phyloP scores from a whole-genome alignment of 1,139 yeast genomes.

The Protomyces arabidopsidicola region DNA sequence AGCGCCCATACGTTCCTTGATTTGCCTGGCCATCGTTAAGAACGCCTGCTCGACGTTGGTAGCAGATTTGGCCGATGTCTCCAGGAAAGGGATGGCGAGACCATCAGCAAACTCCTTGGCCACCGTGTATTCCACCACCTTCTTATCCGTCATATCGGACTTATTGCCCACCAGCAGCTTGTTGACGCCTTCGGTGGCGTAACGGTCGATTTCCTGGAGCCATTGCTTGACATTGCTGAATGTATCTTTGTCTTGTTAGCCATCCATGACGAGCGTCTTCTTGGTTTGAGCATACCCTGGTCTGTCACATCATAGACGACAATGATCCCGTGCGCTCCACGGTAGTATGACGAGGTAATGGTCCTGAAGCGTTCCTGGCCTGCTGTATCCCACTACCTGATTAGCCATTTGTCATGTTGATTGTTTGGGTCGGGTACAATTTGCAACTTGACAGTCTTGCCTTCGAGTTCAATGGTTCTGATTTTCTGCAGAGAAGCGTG shows the following conservation, averaged over 20 bases:
- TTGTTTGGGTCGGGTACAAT: slow-evolving; percentile 42
- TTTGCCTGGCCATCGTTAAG: slow-evolving; percentile 97
- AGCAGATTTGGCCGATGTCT: slow-evolving; percentile 91
- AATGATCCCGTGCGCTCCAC: slow-evolving; percentile 98
- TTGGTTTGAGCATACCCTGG: slow-evolving; percentile 49
- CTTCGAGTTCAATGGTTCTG: slow-evolving; percentile 93
- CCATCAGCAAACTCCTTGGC: slow-evolving; percentile 98
- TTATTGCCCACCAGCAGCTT: slow-evolving; percentile 94
- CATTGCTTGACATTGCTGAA: slow-evolving; percentile 97
- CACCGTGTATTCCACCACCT: slow-evolving; percentile 90
- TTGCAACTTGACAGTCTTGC: slow-evolving; percentile 93
- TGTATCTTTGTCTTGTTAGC: slow-evolving; percentile 42
- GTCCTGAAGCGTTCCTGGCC: slow-evolving; percentile 98
- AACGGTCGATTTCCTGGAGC: slow-evolving; percentile 97
- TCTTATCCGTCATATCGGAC: slow-evolving; percentile 89
- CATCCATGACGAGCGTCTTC: not conserved
- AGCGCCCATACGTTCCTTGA: slow-evolving; percentile 91
- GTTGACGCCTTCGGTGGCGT: slow-evolving; percentile 96
- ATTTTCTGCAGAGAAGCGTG: slow-evolving; percentile 49
- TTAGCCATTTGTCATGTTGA: too few relatives aligned
- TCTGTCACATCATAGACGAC: slow-evolving; percentile 98
- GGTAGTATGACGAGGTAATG: slow-evolving; percentile 92
- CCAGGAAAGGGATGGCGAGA: slow-evolving; percentile 90
- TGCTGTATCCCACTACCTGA: slow-evolving; percentile 84
- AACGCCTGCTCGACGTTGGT: slow-evolving; percentile 98